Conservation (phyloP, 139 green algal genomes). For the Eudorina sp. region DNA sequence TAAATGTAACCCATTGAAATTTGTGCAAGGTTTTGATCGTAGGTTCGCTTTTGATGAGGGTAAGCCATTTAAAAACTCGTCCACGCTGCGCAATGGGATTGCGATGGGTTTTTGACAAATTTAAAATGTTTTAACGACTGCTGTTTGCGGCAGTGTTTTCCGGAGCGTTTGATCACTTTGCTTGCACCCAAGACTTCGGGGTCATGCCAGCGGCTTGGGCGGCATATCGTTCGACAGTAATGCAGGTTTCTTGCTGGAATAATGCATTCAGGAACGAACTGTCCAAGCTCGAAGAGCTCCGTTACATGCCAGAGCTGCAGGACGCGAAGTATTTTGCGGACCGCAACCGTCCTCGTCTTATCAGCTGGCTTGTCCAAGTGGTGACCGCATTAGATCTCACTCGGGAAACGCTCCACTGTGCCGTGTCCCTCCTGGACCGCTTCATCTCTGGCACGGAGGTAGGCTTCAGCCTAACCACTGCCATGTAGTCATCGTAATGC, state of each 20-base stretch:
- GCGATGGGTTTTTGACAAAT: no score
- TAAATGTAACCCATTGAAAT: no score
- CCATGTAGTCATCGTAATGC: no score
- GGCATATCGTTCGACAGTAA: no score
- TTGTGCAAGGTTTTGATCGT: not conserved
- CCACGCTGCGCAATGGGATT: no score
- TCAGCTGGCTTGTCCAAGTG: constrained; percentile 35
- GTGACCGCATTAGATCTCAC: constrained; percentile 1
- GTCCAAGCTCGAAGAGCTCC: not conserved
- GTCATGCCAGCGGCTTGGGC: no score
- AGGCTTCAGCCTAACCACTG: no score
- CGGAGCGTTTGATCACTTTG: no score
- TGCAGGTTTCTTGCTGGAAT: not conserved
- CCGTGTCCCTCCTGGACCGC: constrained; percentile 32
- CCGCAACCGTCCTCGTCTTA: not conserved
- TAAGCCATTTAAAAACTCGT: no score
- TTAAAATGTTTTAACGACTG: not conserved
- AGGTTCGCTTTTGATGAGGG: not conserved
- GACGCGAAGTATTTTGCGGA: not conserved
- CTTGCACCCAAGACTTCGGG: no score
- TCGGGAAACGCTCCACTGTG: not conserved
- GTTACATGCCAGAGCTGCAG: not conserved
- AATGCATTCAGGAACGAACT: constrained; percentile 19
- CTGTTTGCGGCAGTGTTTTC: not conserved
- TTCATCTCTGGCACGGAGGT: constrained; percentile 23